A percentile compares a stretch with the other conserved stretches of the same genome.
Conservation (phyloP, 202 grass and related monocot species). For the Schoenoplectus tabernaemontani region DNA sequence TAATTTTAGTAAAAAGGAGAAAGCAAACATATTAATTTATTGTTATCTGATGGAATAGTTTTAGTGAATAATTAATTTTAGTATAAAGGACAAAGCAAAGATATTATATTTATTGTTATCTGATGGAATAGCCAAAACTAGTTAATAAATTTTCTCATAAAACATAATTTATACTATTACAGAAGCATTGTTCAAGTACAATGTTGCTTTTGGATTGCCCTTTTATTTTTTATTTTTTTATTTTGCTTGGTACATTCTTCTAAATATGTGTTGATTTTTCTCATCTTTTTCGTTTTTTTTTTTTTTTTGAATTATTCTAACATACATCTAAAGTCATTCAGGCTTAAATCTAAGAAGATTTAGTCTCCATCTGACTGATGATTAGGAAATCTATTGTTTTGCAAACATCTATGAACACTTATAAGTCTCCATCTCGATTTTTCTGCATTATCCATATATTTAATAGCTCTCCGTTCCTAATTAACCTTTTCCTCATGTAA, state of each 20-base stretch:
- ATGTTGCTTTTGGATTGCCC: no score
- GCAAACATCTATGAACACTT: no score
- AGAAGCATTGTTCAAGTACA: neutral
- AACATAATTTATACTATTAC: neutral
- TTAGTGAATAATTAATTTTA: neutral
- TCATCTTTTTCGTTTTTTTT: neutral
- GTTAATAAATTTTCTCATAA: neutral
- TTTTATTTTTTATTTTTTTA: no score
- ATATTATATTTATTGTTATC: neutral
- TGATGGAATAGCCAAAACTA: neutral
- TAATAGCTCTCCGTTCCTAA: no score
- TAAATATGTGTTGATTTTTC: neutral
- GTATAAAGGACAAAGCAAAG: neutral
- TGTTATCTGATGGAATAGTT: neutral
- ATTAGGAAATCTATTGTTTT: neutral
- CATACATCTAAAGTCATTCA: no score
- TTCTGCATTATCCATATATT: no score
- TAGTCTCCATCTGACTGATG: neutral
- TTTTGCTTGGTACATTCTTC: no score
- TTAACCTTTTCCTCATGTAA: no score
- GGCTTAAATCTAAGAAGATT: neutral
- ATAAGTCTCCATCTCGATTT: no score
- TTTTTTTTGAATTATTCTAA: neutral
- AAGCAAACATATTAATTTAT: no score
- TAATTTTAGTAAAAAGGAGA: no score